Percentiles rank a stretch among this genome's conserved stretches.
Conservation (phyloP, 2,329 filamentous ascomycete species). For the Epichloe hybrida region DNA sequence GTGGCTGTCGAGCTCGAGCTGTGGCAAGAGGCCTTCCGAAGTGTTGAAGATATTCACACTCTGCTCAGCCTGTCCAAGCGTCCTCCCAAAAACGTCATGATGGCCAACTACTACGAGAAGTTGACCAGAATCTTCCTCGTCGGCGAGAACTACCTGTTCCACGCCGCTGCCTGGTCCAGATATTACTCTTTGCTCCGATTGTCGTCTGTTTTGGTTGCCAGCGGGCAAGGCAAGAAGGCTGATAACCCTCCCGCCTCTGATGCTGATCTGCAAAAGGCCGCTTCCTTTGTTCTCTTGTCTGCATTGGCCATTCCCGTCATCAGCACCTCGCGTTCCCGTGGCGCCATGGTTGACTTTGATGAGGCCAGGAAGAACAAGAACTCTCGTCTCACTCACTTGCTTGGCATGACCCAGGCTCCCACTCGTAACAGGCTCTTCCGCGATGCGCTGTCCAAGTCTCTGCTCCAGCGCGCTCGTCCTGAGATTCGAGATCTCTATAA, state of each 20-base stretch:
- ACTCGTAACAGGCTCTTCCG: conserved; percentile 88
- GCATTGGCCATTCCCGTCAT: conserved; percentile 98
- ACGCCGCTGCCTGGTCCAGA: conserved; percentile 91
- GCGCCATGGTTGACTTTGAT: conserved; percentile 91
- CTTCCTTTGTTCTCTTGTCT: conserved; percentile 89
- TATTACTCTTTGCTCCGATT: conserved; percentile 95
- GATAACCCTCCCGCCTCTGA: conserved; percentile 87
- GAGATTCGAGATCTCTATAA: conserved; percentile 97
- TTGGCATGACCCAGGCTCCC: conserved; percentile 83
- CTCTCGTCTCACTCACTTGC: conserved; percentile 84
- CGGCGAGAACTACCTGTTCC: conserved; percentile 98
- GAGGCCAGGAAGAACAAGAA: conserved; percentile 99
- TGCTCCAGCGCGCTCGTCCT: conserved; percentile 80
- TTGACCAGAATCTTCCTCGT: conserved; percentile 96
- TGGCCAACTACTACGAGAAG: conserved; percentile 99
- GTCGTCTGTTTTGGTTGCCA: conserved; percentile 69
- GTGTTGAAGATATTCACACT: conserved; percentile 97
- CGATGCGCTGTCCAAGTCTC: conserved; percentile 86
- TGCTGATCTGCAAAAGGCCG: conserved; percentile 81
- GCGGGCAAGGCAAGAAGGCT: conserved; percentile 79
- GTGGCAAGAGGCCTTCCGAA: conserved; percentile 99
- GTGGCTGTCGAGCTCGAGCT: conserved; percentile 95
- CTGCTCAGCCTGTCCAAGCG: conserved; percentile 96
- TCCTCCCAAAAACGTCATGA: conserved; percentile 97
- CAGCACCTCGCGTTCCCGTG: conserved; percentile 91